These are phyloP conservation scores for Hanseniaspora jakobsenii DNA, from an alignment of 805 yeast genomes.

Conservation along the genomic window DNA sequence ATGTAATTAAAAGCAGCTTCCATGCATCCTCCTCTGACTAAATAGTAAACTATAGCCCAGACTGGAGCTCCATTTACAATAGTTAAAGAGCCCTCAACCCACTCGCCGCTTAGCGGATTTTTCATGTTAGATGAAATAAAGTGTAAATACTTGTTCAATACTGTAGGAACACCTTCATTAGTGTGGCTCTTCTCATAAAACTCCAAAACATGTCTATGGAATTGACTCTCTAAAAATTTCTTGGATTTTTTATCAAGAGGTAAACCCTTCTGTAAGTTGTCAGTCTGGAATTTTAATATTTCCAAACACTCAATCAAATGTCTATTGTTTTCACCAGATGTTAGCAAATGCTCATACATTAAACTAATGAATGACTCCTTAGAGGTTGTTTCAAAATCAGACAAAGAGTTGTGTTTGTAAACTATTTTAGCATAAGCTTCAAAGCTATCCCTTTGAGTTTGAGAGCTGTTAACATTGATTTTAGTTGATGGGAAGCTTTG, in stretches of 20 bases:
- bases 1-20: conserved; percentile 68
- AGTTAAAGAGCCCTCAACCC: conserved; percentile 45
- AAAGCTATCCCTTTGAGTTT: conserved; percentile 40
- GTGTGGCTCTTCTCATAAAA: conserved; percentile 44
- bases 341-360: conserved; percentile 1
- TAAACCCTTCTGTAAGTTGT: not conserved
- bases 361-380: not conserved
- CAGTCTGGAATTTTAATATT: conserved; percentile 37
- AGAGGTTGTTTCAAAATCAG: conserved; percentile 26
- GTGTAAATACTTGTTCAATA: conserved; percentile 57
- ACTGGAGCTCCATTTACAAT: conserved; percentile 74
- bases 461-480: conserved; percentile 35
- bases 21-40: conserved; percentile 71
- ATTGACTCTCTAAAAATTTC: conserved; percentile 60
- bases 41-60: conserved; percentile 86
- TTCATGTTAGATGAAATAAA: conserved; percentile 39
- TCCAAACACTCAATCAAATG: conserved; percentile 68
- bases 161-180: conserved; percentile 58
- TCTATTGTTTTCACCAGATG: conserved; percentile 31
- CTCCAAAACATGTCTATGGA: conserved; percentile 58
- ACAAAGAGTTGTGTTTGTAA: conserved; percentile 54
- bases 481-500: conserved; percentile 24
- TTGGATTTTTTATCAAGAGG: conserved; percentile 19
- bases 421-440: conserved; percentile 65
- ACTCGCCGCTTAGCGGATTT: conserved; percentile 32